These are phyloP conservation scores for Lepidopterella palustris DNA, from an alignment of 495 filamentous ascomycete genomes.

Conservation along the genomic window DNA sequence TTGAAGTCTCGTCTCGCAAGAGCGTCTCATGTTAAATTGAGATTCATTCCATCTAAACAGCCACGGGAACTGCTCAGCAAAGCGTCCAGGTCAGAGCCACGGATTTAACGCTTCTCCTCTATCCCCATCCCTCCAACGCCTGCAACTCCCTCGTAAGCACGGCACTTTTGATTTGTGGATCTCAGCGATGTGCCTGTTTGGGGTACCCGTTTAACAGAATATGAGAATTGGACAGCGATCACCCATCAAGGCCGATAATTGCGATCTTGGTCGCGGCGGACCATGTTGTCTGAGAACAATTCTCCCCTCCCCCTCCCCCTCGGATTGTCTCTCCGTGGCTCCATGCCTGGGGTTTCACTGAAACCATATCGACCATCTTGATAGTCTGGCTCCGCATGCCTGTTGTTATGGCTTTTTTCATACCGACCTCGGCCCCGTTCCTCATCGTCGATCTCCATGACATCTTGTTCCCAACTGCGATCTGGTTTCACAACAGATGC, in stretches of 20 bases:
- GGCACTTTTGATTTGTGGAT: no score
- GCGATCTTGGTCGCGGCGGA: not conserved
- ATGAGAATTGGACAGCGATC: no score
- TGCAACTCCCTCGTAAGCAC: no score
- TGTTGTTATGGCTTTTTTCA: not conserved
- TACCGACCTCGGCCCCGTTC: conserved; percentile 12
- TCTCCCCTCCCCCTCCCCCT: not conserved
- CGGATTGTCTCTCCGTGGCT: not conserved
- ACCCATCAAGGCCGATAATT: not conserved
- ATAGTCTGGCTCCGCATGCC: conserved; percentile 13
- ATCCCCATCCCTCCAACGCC: no score
- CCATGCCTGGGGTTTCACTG: conserved; percentile 3
- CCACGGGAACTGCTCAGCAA: no score
- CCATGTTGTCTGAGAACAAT: not conserved
- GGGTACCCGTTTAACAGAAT: no score
- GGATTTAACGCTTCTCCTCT: no score
- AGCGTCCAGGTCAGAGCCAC: no score
- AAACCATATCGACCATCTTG: conserved; percentile 33
- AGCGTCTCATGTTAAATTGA: no score
- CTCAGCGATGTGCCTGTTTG: no score
- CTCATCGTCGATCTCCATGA: conserved; percentile 37
- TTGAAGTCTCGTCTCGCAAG: no score
- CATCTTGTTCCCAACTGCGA: conserved; percentile 11
- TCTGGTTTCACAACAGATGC: not conserved
- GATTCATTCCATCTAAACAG: no score